Conservation (phyloP, 1,139 yeast genomes). For the Saccharomyces hybrid region DNA sequence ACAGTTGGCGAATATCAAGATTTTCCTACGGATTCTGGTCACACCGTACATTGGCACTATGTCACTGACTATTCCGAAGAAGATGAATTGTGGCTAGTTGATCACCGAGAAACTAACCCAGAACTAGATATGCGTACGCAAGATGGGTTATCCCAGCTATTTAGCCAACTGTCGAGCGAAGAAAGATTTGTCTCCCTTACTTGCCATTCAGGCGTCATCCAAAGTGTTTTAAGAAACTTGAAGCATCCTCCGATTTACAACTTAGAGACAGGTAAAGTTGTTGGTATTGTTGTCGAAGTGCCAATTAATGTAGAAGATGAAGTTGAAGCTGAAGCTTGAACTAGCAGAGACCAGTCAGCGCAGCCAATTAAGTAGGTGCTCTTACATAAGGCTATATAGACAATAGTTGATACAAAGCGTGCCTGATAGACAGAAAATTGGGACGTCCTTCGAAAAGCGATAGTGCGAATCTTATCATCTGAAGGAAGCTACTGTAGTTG, state of each 20-base stretch:
- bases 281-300: constrained; percentile 46
- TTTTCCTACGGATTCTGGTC: constrained; percentile 10
- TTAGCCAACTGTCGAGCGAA: constrained; percentile 27
- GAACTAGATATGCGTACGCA: constrained; percentile 46
- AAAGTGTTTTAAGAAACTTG: constrained; percentile 43
- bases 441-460: no score
- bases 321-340: no score
- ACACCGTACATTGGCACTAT: constrained; percentile 35
- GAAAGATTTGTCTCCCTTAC: constrained; percentile 41
- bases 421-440: no score
- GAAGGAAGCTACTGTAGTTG: no score
- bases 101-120: constrained; percentile 39
- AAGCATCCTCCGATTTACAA: constrained; percentile 46
- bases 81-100: constrained; percentile 38
- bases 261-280: constrained; percentile 54
- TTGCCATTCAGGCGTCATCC: constrained; percentile 56
- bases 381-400: no score
- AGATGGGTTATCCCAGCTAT: constrained; percentile 33
- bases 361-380: no score
- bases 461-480: no score
- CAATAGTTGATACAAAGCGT: no score
- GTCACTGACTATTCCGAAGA: constrained; percentile 42
- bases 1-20: constrained; percentile 18
- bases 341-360: no score
- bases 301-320: background rate